phyloP scores from a whole-genome alignment of 208 protist species.

The Entamoeba histolytica region DNA sequence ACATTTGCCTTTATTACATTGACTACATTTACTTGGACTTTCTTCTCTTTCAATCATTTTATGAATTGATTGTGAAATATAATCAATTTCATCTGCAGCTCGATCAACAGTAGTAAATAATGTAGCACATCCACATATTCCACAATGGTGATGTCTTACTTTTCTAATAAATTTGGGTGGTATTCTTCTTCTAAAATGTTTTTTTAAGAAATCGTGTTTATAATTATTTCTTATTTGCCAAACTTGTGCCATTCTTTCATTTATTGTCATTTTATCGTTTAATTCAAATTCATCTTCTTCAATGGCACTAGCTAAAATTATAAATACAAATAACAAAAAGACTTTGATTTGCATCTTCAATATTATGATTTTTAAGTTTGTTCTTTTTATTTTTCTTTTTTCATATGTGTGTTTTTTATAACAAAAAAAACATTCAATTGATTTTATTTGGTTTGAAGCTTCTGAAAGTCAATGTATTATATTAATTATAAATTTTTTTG shows the following conservation, averaged over 20 bases:
- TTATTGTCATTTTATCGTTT: background rate
- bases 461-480: too few species aligned
- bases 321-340: background rate
- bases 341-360: background rate
- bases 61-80: background rate
- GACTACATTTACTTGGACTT: background rate
- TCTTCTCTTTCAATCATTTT: background rate
- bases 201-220: background rate
- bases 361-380: background rate
- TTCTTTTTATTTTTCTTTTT: background rate
- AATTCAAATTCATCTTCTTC: background rate
- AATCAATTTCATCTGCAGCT: background rate
- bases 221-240: background rate
- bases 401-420: background rate
- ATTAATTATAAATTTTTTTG: too few species aligned
- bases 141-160: background rate
- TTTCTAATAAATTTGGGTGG: background rate
- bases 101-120: background rate
- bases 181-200: background rate
- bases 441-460: too few species aligned
- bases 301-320: background rate
- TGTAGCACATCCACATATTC: background rate
- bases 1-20: background rate
- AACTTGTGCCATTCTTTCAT: background rate
- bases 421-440: too few species aligned